Evolutionary conservation across 2,329 filamentous ascomycete species (phyloP).

Genomic region (Phaeosphaeriaceae sp.): DNA sequence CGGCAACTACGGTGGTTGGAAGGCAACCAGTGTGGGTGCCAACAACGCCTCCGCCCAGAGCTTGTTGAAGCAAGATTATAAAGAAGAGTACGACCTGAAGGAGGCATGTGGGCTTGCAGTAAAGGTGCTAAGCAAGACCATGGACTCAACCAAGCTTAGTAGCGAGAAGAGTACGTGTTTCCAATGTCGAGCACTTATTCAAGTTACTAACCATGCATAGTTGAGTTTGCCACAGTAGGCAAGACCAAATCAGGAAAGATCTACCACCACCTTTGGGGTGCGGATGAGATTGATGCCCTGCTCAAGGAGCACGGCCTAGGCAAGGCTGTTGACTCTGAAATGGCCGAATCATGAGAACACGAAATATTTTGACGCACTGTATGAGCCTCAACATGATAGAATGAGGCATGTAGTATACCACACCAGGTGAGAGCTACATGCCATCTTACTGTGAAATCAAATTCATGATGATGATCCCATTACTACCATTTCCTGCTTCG

Average conservation of each 20-base stretch:
- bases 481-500: neutral
- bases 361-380: conserved; percentile 28
- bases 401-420: conserved; percentile 42
- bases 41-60: conserved; percentile 98
- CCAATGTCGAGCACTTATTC: neutral
- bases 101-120: conserved; percentile 97
- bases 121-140: conserved; percentile 99
- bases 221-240: conserved; percentile 98
- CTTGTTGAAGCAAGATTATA: conserved; percentile 98
- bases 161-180: conserved; percentile 90
- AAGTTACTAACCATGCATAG: conserved; percentile 56
- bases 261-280: conserved; percentile 97
- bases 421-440: conserved; percentile 35
- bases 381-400: conserved; percentile 36
- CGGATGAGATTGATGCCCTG: conserved; percentile 92
- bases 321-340: conserved; percentile 60
- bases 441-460: conserved; percentile 33
- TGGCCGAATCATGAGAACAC: conserved; percentile 41
- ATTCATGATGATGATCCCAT: conserved; percentile 28
- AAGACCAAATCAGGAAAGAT: conserved; percentile 95
- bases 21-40: conserved; percentile 95
- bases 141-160: conserved; percentile 98
- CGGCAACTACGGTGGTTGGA: conserved; percentile 99
- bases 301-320: conserved; percentile 95
- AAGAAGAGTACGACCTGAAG: conserved; percentile 94